A percentile compares a stretch with the other conserved stretches of the same genome.
Evolutionary conservation across 495 filamentous ascomycete genomes (phyloP).

Genomic region (Gamarada debralockiae): DNA sequence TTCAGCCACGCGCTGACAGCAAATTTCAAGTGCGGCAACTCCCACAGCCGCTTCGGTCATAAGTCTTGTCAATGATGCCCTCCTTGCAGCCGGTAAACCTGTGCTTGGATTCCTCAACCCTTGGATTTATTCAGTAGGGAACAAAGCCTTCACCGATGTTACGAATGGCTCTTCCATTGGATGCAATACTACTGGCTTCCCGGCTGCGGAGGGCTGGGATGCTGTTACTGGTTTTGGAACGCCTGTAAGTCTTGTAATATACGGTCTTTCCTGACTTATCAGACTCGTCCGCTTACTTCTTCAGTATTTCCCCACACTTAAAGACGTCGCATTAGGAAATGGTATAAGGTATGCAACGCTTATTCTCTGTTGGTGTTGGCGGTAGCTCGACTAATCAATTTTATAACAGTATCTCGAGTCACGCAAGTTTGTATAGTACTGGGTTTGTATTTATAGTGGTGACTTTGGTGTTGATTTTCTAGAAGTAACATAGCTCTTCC

Average conservation of each 20-base stretch:
- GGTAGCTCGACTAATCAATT: no score
- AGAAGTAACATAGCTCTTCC: no score
- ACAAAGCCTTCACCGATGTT: slow-evolving; percentile 57
- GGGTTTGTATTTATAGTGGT: no score
- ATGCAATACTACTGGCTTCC: slow-evolving; percentile 53
- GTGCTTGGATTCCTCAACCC: slow-evolving; percentile 61
- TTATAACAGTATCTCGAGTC: no score
- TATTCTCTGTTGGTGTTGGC: no score
- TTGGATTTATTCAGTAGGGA: slow-evolving; percentile 53
- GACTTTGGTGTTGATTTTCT: no score
- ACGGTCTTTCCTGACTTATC: background rate
- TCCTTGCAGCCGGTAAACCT: slow-evolving; percentile 50
- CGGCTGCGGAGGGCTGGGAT: slow-evolving; percentile 56
- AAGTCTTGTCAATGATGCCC: slow-evolving; percentile 58
- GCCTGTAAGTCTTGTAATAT: slow-evolving; percentile 25
- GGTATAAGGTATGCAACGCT: no score
- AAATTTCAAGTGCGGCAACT: background rate
- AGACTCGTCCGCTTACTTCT: no score
- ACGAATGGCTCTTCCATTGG: slow-evolving; percentile 51
- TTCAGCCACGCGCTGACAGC: slow-evolving; percentile 32
- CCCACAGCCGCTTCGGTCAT: slow-evolving; percentile 32
- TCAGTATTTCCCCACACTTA: background rate
- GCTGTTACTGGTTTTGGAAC: slow-evolving; percentile 61
- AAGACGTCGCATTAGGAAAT: background rate
- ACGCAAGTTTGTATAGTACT: no score